Percentiles rank a stretch among this genome's conserved stretches.
phyloP scores from a whole-genome alignment of 768 basidiomycete genomes.

The Trichaptum fuscoviolaceum region DNA sequence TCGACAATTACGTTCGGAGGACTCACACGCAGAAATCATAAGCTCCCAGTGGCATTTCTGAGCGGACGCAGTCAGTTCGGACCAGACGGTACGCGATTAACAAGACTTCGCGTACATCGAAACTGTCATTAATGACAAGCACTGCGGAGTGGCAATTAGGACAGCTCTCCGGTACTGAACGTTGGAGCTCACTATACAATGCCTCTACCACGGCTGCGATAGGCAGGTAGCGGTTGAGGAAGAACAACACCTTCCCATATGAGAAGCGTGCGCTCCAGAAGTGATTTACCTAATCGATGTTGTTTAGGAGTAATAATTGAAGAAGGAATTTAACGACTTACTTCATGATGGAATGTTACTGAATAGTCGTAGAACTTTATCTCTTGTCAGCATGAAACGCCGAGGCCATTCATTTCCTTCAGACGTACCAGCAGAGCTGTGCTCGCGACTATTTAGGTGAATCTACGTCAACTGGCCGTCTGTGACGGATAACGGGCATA shows the following conservation, averaged over 20 bases:
- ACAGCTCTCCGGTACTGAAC: neutral
- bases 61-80: neutral
- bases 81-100: neutral
- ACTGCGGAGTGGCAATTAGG: neutral
- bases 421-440: neutral
- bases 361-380: neutral
- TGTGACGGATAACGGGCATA: neutral
- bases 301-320: neutral
- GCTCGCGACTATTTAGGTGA: neutral
- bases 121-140: neutral
- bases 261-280: neutral
- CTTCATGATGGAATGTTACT: conserved; percentile 1
- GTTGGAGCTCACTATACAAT: neutral
- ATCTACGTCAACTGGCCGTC: neutral
- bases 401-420: too few species aligned
- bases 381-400: neutral
- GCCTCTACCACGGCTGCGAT: neutral
- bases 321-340: neutral
- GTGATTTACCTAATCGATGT: neutral
- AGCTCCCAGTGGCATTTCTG: neutral
- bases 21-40: neutral
- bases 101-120: neutral
- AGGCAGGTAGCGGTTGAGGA: neutral
- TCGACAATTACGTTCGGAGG: neutral
- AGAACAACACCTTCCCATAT: neutral